Base-by-base conservation (phyloP, 441 rosid species). In the Gossypium davidsonii region DNA sequence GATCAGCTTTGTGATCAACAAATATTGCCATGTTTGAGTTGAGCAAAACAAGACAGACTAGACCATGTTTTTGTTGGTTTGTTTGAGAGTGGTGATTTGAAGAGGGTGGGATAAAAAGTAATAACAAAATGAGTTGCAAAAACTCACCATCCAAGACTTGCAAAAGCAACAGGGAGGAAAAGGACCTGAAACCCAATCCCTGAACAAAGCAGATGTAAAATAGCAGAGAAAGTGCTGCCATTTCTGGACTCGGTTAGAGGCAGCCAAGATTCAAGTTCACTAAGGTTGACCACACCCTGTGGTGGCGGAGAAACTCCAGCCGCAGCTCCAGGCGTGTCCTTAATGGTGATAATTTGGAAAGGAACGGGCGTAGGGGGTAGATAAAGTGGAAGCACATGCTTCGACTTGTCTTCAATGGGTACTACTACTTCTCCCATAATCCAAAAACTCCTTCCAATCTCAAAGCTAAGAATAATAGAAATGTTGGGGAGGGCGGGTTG, bases 391-490 rank as follows among this genome's bases (percentile, higher is more conserved):
- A 65, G 55, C 34, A 46, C 21, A 21, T 63, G 68, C 15, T 48
- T 4, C 1, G 26, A 17, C 18, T 17, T 25, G 2, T 63, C 49
- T 28, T 28, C 31, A 28, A 3, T 28, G 31, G 31, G 31, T 3
- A 28, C 31, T 4, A 63, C 68, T 37, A 37, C 68, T 37, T 63
- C 68, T 39, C 68, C 68, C 68, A 63, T 63, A 48, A 17, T 34
- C 15, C 52, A 3, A 46, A 46, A n/a, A 10, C 26, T 2, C 20
- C 15, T 46, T 59, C 31, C n/a, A 20, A 26, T 53, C 28, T 18
- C 59, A 9, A 20, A 20, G 4, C 28, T 56, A 14, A 2, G 26
- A 20, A 57, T 1, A 57, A 57, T 31, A 5, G 34, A 31, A 31
- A 28, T 28, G 34, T 28, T 28, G 34, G 34, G 31, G 28, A 23